Base-by-base conservation (phyloP, 2,329 filamentous ascomycete genomes). In the Escovopsis weberi region DNA sequence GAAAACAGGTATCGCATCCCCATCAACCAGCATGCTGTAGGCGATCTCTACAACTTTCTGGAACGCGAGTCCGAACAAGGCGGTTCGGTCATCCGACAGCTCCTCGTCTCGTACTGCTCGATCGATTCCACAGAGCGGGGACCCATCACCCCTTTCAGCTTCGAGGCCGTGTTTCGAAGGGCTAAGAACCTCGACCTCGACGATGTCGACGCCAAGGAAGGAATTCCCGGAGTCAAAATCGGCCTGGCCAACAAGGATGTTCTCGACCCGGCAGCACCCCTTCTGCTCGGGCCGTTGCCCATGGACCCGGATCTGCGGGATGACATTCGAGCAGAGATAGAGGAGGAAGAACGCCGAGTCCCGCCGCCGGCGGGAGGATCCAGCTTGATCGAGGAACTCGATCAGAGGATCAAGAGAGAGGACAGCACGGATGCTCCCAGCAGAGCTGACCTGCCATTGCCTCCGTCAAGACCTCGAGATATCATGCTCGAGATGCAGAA, bases 401-500 rank as follows among this genome's bases (percentile, higher is more conserved):
- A 96, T 50, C 75, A 81, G 42, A 84, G 82, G 57, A 82, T 82
- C 38, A 98, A 98, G 66, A 77, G 82, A 26, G 91, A 95, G 61
- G 88, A 94, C 32, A 82, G 82, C 41, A 81, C 82, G 26, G 91
- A 96, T 56, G 85, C 73, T 0, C 88, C 88, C 2, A 80, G 69
- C 39, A 76, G 88, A 37, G 72, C 81, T 12, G 82, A 88, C 23
- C 74, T 96, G 19, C 89, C 91, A 2, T 76, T 93, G 19, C 91
- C 91, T 1, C 83, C 87, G 5, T 93, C 89, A 0, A 76, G 87
- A 15, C 86, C 87, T 3, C 75, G 88, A 47, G 91, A 98, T 53
- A 87, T 98, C 7, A 78, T 85, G 26, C 85, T 95, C 66, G 91
- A 96, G 60, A 87, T 96, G 53, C 85, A 91, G 55, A 91, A 89